These are phyloP conservation scores for Tetrahymena thermophila DNA, from an alignment of 73 alveolate species.

Conservation along the genomic window DNA sequence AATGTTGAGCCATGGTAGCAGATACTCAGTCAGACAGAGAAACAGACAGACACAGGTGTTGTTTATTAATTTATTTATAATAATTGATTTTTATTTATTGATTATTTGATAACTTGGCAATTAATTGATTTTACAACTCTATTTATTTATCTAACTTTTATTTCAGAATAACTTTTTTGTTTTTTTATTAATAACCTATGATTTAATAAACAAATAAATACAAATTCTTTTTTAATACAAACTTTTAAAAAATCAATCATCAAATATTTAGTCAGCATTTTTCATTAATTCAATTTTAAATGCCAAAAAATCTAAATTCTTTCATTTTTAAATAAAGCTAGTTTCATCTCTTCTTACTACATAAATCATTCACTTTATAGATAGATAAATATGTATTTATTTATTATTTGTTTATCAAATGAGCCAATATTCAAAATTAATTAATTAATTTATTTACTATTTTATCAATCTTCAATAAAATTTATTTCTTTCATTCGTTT, in stretches of 20 bases:
- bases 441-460: background rate
- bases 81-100: background rate
- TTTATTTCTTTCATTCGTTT: background rate
- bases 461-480: background rate
- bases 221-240: background rate
- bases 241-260: background rate
- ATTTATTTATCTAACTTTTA: too few species aligned
- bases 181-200: background rate
- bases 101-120: background rate
- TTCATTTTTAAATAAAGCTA: background rate
- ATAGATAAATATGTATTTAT: background rate
- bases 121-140: background rate
- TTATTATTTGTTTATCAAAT: background rate
- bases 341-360: background rate
- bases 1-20: background rate
- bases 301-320: background rate
- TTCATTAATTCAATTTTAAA: background rate
- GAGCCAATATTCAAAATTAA: background rate
- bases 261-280: background rate
- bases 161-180: background rate
- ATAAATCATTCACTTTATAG: background rate
- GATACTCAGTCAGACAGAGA: background rate
- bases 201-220: background rate
- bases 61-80: background rate
- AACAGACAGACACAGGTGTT: background rate